Base-by-base conservation (phyloP, 2,329 filamentous ascomycete species). In the Colletotrichum sp. region DNA sequence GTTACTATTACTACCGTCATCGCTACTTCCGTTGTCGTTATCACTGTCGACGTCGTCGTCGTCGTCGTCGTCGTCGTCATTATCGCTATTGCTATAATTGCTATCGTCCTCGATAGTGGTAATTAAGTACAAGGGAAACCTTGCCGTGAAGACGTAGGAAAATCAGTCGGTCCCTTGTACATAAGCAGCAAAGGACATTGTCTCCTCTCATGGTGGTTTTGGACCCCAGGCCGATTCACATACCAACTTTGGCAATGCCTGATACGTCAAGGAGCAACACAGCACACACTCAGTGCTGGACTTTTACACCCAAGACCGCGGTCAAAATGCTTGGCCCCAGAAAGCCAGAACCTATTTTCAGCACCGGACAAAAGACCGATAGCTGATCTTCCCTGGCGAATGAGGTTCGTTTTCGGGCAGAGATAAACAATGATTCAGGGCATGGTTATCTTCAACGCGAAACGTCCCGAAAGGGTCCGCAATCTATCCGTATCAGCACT, bases 391-490 rank as follows among this genome's bases (percentile, higher is more conserved):
- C 28, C 28, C 28, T 30, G 28, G 58, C 58, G 28, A 61, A 61
- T 32, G 55, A 28, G 55, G 9, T 24, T 30, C 24, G 62, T 52
- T 28, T 30, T 52, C 65, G n/a, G 38, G 43, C 13, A 32, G n/a
- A 55, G n/a, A 56, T 34, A 34, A 55, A 55, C 65, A 66, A 56
- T 55, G 65, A 34, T 55, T 28, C n/a, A 26, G 34, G 43, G 66
- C 30, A 58, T 68, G 26, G 52, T 18, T 58, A 61, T 43, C 66
- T n/a, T 68, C 32, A 38, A 58, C 36, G 55, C 34, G 66, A 68
- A 60, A 68, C 66, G 38, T 68, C 30, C 34, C 24, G 34, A 28
- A 68, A 36, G 69, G 72, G 48, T 62, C 72, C 72, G 70, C 61
- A 71, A 62, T 52, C 52, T 55, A 66, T 55, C 52, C 12, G 61